Percentiles rank a stretch among this genome's conserved stretches.
These are phyloP conservation scores for Rhododendron simsii DNA, from an alignment of 148 eudicot genomes.

Conservation along the genomic window DNA sequence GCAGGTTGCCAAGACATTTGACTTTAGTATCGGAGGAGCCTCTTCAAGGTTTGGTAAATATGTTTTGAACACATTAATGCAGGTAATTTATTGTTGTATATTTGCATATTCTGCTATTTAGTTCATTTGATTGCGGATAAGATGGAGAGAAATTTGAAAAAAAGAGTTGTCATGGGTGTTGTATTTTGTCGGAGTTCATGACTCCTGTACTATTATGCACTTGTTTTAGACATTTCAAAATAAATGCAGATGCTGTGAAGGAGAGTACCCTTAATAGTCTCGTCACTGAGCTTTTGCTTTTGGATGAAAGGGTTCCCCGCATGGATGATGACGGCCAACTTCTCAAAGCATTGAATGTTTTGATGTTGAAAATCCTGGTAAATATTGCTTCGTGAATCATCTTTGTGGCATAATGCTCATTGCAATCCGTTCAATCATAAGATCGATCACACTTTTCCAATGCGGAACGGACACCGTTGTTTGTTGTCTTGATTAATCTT, in stretches of 20 bases:
- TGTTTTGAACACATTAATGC: slow-evolving; percentile 96
- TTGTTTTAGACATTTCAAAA: no score
- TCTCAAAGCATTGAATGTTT: no score
- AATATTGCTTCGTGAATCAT: no score
- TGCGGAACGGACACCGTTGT: slow-evolving; percentile 72
- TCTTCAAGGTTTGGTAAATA: slow-evolving; percentile 49
- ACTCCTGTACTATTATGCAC: no score
- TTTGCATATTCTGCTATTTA: slow-evolving; percentile 2
- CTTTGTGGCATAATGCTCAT: slow-evolving; percentile 6
- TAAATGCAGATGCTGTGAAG: no score
- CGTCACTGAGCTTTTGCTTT: slow-evolving; percentile 79
- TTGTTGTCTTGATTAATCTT: slow-evolving; percentile 81
- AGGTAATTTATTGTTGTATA: slow-evolving; percentile 31
- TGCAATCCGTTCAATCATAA: background rate
- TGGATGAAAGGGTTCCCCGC: slow-evolving; percentile 83
- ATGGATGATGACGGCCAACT: slow-evolving; percentile 88
- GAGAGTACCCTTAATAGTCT: slow-evolving; percentile 20
- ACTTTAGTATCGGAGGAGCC: slow-evolving; percentile 69
- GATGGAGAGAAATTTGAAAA: background rate
- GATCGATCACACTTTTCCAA: slow-evolving; percentile 9
- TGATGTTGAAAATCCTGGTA: no score
- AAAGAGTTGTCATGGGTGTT: background rate
- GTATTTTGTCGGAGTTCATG: background rate
- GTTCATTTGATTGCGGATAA: background rate
- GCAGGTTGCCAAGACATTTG: slow-evolving; percentile 94